A percentile compares a stretch with the other conserved stretches of the same genome.
Conservation (phyloP, 108 stramenopile genomes). For the Bacterosira constricta region DNA sequence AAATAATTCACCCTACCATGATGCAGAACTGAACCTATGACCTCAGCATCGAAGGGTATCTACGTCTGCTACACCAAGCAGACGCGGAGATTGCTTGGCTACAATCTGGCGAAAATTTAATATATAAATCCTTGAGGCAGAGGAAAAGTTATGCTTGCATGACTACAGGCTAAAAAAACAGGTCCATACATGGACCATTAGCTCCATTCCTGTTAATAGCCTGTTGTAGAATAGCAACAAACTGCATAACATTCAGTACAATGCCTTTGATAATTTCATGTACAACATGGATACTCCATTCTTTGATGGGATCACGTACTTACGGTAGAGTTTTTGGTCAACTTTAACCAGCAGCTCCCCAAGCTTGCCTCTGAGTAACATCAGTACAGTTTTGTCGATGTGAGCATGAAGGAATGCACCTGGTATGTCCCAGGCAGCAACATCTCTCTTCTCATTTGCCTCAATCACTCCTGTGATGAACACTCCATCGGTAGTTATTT, state of each 20-base stretch:
- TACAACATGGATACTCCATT: conserved; percentile 31
- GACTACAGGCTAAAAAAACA: no score
- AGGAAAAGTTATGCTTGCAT: no score
- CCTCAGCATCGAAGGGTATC: no score
- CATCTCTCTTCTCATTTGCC: conserved; percentile 45
- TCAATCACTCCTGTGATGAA: conserved; percentile 36
- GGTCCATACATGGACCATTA: no score
- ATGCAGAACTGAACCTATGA: no score
- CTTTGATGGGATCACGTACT: conserved; percentile 4
- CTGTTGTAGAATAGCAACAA: not conserved
- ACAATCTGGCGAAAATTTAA: no score
- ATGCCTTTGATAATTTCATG: conserved; percentile 43
- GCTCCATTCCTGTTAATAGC: no score
- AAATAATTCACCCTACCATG: no score
- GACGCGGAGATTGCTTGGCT: no score
- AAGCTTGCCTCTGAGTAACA: conserved; percentile 21
- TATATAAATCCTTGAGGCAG: no score
- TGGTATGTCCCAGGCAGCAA: conserved; percentile 48
- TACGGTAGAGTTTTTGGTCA: conserved; percentile 18
- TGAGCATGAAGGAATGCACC: conserved; percentile 40
- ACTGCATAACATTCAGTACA: conserved; percentile 1
- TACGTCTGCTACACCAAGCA: no score
- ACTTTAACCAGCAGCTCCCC: conserved; percentile 14
- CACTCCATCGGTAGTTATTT: conserved; percentile 17
- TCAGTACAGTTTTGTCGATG: conserved; percentile 22